Evolutionary conservation across 305 asterid species (phyloP).

Genomic region (Fraxinus sp.): DNA sequence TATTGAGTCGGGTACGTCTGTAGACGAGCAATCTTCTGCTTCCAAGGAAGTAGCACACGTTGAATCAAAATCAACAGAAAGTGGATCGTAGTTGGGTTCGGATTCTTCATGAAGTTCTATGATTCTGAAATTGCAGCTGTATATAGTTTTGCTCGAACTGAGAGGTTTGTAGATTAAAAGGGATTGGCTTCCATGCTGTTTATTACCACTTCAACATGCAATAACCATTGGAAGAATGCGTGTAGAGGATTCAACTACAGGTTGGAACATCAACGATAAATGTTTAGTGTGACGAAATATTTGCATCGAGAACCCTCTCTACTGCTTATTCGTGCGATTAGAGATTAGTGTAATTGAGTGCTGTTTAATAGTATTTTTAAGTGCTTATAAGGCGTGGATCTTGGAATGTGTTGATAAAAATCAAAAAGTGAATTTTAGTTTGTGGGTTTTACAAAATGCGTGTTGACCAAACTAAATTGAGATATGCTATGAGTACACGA

Average conservation of each 20-base stretch:
- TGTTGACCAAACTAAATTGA: neutral
- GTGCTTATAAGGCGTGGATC: neutral
- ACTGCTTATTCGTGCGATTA: neutral
- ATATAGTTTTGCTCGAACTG: neutral
- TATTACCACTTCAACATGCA: neutral
- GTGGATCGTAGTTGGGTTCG: constrained; percentile 16
- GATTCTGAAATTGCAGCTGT: constrained; percentile 16
- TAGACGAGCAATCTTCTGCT: constrained; percentile 33
- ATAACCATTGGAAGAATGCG: neutral
- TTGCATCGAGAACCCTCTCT: neutral
- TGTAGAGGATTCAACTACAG: constrained; percentile 7
- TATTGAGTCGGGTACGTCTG: constrained; percentile 29
- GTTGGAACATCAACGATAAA: neutral
- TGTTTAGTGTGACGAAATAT: neutral
- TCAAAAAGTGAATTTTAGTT: neutral
- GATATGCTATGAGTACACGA: too few species aligned
- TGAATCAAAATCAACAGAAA: constrained; percentile 27
- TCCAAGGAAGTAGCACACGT: constrained; percentile 27
- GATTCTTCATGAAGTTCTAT: neutral
- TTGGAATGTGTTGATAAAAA: neutral
- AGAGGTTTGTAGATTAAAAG: neutral
- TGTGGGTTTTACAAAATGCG: neutral
- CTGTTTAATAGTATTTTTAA: neutral
- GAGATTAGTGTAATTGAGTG: neutral
- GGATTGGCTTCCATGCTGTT: neutral